phyloP scores from a whole-genome alignment of 768 basidiomycete species.

The Porpolomopsis calyptriformis region DNA sequence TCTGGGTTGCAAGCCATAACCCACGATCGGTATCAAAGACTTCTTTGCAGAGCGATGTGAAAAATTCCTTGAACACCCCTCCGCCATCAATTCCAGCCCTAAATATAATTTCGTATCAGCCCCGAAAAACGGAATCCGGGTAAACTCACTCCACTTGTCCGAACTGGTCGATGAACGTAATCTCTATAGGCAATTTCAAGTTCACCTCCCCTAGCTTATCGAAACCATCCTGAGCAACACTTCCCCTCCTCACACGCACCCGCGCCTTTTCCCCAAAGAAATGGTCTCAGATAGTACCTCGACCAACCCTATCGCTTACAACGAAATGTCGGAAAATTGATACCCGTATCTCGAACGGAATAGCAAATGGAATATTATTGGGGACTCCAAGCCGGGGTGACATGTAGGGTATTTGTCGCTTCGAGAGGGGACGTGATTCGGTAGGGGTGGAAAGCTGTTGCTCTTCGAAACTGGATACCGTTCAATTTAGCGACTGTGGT shows the following conservation, averaged over 20 bases:
- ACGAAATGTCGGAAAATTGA: slow-evolving; percentile 83
- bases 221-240: slow-evolving; percentile 86
- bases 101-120: not conserved
- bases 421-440: slow-evolving; percentile 29
- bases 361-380: slow-evolving; percentile 92
- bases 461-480: slow-evolving; percentile 50
- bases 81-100: slow-evolving; percentile 94
- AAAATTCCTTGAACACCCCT: slow-evolving; percentile 95
- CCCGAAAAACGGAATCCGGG: slow-evolving; percentile 1
- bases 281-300: slow-evolving; percentile 10
- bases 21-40: slow-evolving; percentile 93
- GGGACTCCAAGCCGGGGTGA: slow-evolving; percentile 83
- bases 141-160: slow-evolving; percentile 68
- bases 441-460: slow-evolving; percentile 31
- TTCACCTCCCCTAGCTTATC: slow-evolving; percentile 67
- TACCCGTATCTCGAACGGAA: slow-evolving; percentile 88
- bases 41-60: slow-evolving; percentile 86
- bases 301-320: slow-evolving; percentile 40
- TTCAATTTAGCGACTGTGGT: not conserved
- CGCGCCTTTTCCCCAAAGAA: slow-evolving; percentile 16
- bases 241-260: slow-evolving; percentile 58
- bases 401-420: slow-evolving; percentile 63
- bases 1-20: slow-evolving; percentile 82
- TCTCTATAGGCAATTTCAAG: slow-evolving; percentile 74
- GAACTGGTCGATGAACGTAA: slow-evolving; percentile 87